Conservation (phyloP, 2,329 filamentous ascomycete species). For the Clarireedia monteithiana region DNA sequence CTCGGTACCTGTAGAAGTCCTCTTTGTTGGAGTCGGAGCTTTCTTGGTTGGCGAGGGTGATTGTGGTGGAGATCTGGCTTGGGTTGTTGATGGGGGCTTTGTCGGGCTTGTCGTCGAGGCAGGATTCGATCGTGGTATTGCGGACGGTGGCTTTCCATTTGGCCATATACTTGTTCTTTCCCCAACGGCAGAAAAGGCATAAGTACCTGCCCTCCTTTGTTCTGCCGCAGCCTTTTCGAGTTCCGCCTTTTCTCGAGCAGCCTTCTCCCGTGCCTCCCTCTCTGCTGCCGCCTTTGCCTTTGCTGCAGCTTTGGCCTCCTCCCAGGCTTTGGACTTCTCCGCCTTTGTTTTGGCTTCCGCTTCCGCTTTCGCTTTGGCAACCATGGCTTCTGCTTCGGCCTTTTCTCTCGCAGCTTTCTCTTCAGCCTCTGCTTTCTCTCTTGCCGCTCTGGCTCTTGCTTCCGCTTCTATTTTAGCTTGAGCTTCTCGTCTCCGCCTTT, state of each 20-base stretch:
- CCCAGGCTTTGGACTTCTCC: conserved; percentile 16
- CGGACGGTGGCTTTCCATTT: conserved; percentile 44
- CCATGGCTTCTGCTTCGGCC: conserved; percentile 10
- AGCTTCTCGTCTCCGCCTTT: conserved; percentile 14
- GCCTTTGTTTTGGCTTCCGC: conserved; percentile 25
- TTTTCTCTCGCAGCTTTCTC: neutral
- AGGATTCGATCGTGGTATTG: conserved; percentile 15
- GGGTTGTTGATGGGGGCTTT: conserved; percentile 13
- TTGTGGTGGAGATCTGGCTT: conserved; percentile 15
- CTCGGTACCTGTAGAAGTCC: conserved; percentile 51
- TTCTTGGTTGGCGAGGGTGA: conserved; percentile 34
- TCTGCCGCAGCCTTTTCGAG: conserved; percentile 21
- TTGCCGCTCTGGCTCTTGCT: no score
- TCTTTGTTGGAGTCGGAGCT: conserved; percentile 43
- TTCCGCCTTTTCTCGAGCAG: conserved; percentile 17
- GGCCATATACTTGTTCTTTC: conserved; percentile 67
- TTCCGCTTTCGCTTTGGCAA: conserved; percentile 17
- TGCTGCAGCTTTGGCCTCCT: conserved; percentile 1
- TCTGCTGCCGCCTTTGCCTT: conserved; percentile 13
- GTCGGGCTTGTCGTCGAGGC: conserved; percentile 24
- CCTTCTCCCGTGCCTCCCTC: conserved; percentile 11
- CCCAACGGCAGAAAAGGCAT: conserved; percentile 57
- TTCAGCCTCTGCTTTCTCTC: neutral
- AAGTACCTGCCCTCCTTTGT: conserved; percentile 34
- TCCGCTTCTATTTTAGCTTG: conserved; percentile 28